Conservation (phyloP, 2,329 filamentous ascomycete genomes). For the Chaetomium sp. region DNA sequence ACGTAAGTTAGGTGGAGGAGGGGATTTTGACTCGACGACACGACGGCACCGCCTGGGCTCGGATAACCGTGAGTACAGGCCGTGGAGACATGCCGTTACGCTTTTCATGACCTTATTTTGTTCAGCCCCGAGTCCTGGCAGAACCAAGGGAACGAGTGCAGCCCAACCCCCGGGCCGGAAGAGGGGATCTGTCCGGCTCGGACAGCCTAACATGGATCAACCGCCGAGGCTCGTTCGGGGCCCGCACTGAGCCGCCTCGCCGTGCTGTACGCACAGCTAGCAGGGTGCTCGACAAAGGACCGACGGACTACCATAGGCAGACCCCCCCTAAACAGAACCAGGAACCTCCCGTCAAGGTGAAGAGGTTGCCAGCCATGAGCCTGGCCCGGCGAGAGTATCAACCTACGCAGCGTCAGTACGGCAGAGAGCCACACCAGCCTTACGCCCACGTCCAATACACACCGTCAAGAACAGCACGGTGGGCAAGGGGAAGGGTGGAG, state of each 20-base stretch:
- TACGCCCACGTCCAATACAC: neutral
- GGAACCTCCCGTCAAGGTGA: neutral
- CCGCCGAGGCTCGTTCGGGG: too few relatives aligned
- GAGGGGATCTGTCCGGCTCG: neutral
- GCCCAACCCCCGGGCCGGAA: too few relatives aligned
- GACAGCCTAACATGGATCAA: neutral
- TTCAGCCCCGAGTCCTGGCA: neutral
- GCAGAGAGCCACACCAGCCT: too few relatives aligned
- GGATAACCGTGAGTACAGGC: neutral
- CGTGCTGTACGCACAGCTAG: neutral
- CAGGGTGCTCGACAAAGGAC: neutral
- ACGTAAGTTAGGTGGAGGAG: neutral
- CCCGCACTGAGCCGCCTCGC: neutral
- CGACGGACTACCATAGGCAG: neutral
- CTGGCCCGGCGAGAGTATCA: neutral
- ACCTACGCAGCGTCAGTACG: too few relatives aligned
- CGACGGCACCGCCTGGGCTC: too few relatives aligned
- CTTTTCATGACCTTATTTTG: neutral
- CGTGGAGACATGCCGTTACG: neutral
- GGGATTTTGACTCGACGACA: neutral
- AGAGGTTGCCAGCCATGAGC: neutral
- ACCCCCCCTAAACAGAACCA: neutral
- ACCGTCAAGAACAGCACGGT: neutral
- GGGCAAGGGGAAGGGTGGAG: too few relatives aligned
- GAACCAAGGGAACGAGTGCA: too few relatives aligned